Conservation (phyloP, 2,329 filamentous ascomycete genomes). For the Colletotrichum camelliae region DNA sequence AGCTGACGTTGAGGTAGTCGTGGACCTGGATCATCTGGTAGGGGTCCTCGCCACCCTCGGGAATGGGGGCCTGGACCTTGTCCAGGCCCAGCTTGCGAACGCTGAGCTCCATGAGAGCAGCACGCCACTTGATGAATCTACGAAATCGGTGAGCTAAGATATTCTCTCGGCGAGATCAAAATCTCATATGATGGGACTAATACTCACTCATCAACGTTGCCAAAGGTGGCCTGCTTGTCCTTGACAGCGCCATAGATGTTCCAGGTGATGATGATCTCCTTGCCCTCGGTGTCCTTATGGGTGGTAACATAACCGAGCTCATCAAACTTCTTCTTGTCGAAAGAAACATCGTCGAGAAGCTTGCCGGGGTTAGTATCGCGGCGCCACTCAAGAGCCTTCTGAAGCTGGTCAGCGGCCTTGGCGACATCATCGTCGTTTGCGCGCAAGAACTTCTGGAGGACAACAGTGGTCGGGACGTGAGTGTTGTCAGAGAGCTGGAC, state of each 20-base stretch:
- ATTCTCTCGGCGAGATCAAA: neutral
- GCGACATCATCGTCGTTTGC: constrained; percentile 81
- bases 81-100: constrained; percentile 75
- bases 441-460: constrained; percentile 92
- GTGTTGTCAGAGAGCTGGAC: constrained; percentile 65
- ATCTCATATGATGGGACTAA: neutral
- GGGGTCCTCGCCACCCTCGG: constrained; percentile 77
- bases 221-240: constrained; percentile 83
- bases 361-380: constrained; percentile 75
- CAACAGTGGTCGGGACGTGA: constrained; percentile 78
- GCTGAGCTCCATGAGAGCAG: constrained; percentile 88
- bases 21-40: constrained; percentile 94
- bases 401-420: constrained; percentile 79
- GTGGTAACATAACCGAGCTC: constrained; percentile 82
- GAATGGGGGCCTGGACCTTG: constrained; percentile 72
- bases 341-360: constrained; percentile 66
- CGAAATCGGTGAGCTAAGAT: neutral
- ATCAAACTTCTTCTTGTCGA: constrained; percentile 73
- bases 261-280: constrained; percentile 79
- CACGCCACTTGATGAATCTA: constrained; percentile 89
- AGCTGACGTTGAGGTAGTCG: constrained; percentile 88
- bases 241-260: constrained; percentile 93
- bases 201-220: constrained; percentile 78
- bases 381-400: constrained; percentile 82
- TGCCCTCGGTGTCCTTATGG: constrained; percentile 61